Evolutionary conservation across 495 filamentous ascomycete genomes (phyloP), one percentile per base, ranked within the genome.

Genomic region (Aspergillus egyptiacus): DNA sequence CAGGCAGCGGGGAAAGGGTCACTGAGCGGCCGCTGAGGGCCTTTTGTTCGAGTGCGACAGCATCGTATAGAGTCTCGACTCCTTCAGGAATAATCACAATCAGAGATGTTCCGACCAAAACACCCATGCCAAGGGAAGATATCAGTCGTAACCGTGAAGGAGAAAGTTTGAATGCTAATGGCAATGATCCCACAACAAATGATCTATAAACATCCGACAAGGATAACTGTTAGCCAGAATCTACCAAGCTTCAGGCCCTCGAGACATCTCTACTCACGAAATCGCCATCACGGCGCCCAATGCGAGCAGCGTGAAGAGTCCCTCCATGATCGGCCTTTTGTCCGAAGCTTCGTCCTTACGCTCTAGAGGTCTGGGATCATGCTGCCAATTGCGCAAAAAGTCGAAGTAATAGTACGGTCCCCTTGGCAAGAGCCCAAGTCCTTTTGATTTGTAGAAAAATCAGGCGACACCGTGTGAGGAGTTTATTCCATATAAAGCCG

Each of bases 71-170:
- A 6, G 93, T 93, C 59, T 96, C 93, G 39, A 97, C 82, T 13
- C 93, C 93, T 65, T 98, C 93, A 0, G 93, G 93, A 59, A 98
- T 95, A 62, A 98, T 98, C 2, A 98, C 89, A 47, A 97, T 90
- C 55, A 98, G 77, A 7, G 89, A 89, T 27, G 91, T 97, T 28
- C 93, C 93, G 17, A 98, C 90, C 6, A 98, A 74, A 13, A 98
- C 84, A 32, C 93, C 93, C 72, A 96, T 89, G 24, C 93, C 93
- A 62, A 98, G 81, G 17, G 89, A 88, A 9, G 90, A 90, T 64
- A 97, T 87, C 28, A 96, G 66, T 60, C 93, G 82, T 19, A 96
- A 73, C 62, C 95, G 89, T 28, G 88, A 87, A 50, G 83, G 83
- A n/a, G 93, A 90, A 11, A 98, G 79, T 42, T 84, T 78, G 72